These are phyloP conservation scores for Rosa lucieae DNA, from an alignment of 306 rosid genomes.

Conservation along the genomic window DNA sequence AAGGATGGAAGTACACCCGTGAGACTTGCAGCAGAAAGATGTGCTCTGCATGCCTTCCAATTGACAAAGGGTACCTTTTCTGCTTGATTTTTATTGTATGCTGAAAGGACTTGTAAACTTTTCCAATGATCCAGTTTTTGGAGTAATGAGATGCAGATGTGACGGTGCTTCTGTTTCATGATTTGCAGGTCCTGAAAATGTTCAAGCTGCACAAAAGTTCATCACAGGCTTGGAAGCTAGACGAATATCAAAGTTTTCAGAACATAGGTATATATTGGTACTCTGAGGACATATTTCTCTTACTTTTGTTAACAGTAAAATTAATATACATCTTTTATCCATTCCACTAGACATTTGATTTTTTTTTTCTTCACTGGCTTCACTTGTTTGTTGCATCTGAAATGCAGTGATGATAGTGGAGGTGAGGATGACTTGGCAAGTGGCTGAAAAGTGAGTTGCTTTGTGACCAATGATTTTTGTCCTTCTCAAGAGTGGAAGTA, in stretches of 20 bases:
- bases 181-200: slow-evolving; percentile 74
- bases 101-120: neutral
- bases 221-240: slow-evolving; percentile 95
- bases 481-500: neutral
- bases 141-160: slow-evolving; percentile 7
- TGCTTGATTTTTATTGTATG: slow-evolving; percentile 10
- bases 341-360: neutral
- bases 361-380: neutral
- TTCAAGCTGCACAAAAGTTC: slow-evolving; percentile 86
- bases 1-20: slow-evolving; percentile 88
- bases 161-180: slow-evolving; percentile 13
- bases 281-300: neutral
- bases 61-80: slow-evolving; percentile 64
- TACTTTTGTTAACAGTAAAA: neutral
- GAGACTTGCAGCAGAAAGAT: slow-evolving; percentile 96
- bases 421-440: slow-evolving; percentile 64
- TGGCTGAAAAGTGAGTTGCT: slow-evolving; percentile 35
- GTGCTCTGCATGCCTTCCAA: slow-evolving; percentile 74
- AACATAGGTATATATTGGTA: slow-evolving; percentile 54
- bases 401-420: slow-evolving; percentile 80
- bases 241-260: slow-evolving; percentile 79
- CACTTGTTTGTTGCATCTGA: neutral
- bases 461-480: neutral
- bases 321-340: no score
- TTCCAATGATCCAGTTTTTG: neutral